Conservation (phyloP, 2,329 filamentous ascomycete species). For the Epichloe gansuensis region DNA sequence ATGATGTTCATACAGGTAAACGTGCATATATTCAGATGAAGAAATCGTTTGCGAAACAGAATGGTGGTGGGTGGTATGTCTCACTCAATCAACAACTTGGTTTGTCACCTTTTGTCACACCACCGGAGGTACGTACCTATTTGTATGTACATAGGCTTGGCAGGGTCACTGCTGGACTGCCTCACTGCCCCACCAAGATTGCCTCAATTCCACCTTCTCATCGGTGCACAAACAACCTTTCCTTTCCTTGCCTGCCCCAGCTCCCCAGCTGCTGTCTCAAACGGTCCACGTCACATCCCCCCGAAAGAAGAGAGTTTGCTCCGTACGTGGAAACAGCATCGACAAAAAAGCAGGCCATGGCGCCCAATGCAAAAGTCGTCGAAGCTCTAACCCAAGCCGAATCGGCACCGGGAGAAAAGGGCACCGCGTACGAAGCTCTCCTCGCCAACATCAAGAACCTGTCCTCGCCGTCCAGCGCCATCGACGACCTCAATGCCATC, state of each 20-base stretch:
- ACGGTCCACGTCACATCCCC: too few species aligned
- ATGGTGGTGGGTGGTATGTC: too few species aligned
- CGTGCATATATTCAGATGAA: neutral
- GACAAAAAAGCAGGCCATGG: conserved; percentile 17
- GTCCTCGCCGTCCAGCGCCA: conserved; percentile 26
- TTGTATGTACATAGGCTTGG: too few species aligned
- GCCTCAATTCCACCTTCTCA: neutral
- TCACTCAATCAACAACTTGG: too few species aligned
- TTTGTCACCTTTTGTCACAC: too few species aligned
- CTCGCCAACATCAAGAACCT: conserved; percentile 29
- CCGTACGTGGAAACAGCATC: neutral
- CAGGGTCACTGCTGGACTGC: too few species aligned
- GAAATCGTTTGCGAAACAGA: too few species aligned
- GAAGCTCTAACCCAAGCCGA: conserved; percentile 31
- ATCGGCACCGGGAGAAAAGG: conserved; percentile 26
- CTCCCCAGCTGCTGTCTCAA: too few species aligned
- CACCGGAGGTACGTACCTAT: too few species aligned
- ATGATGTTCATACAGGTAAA: neutral
- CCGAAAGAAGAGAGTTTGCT: too few species aligned
- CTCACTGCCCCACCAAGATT: neutral
- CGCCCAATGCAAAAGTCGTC: conserved; percentile 26
- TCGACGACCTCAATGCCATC: conserved; percentile 52
- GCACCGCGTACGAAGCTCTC: conserved; percentile 32
- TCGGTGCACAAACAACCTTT: neutral
- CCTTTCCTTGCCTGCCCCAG: too few species aligned